These are phyloP conservation scores for Pestalotiopsis sp. DNA, from an alignment of 2,329 filamentous ascomycete species.

Conservation along the genomic window DNA sequence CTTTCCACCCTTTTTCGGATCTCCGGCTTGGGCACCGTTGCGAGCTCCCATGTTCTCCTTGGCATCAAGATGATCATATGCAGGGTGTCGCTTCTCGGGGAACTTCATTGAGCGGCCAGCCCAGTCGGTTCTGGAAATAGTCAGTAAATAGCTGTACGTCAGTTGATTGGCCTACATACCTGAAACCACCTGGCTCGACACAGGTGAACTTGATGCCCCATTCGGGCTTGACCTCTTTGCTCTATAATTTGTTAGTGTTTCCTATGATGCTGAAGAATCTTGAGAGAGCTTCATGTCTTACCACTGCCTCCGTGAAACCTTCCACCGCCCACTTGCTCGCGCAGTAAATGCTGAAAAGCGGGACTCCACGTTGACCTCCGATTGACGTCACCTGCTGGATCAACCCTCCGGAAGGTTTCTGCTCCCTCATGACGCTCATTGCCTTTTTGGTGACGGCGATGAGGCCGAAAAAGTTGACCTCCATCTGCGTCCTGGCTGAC, in stretches of 20 bases:
- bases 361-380: slow-evolving; percentile 3
- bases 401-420: slow-evolving; percentile 20
- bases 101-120: slow-evolving; percentile 7
- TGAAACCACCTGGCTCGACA: slow-evolving; percentile 19
- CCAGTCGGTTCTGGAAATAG: neutral
- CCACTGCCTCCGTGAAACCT: slow-evolving; percentile 19
- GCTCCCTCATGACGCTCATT: slow-evolving; percentile 38
- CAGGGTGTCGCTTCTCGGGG: neutral
- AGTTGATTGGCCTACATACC: slow-evolving; percentile 1
- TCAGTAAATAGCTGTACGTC: neutral
- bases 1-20: slow-evolving; percentile 3
- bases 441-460: slow-evolving; percentile 36
- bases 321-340: slow-evolving; percentile 22
- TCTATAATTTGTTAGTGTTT: neutral
- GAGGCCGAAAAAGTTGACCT: slow-evolving; percentile 45
- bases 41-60: slow-evolving; percentile 2
- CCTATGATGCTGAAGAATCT: too few relatives aligned
- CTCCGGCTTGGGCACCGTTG: slow-evolving; percentile 1
- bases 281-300: neutral
- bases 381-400: slow-evolving; percentile 10
- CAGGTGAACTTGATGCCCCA: slow-evolving; percentile 25
- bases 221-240: slow-evolving; percentile 20
- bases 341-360: slow-evolving; percentile 18
- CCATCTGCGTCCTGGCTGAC: slow-evolving; percentile 30
- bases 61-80: slow-evolving; percentile 5